phyloP scores from a whole-genome alignment of 257 asterid genomes.

The Mentha longifolia region DNA sequence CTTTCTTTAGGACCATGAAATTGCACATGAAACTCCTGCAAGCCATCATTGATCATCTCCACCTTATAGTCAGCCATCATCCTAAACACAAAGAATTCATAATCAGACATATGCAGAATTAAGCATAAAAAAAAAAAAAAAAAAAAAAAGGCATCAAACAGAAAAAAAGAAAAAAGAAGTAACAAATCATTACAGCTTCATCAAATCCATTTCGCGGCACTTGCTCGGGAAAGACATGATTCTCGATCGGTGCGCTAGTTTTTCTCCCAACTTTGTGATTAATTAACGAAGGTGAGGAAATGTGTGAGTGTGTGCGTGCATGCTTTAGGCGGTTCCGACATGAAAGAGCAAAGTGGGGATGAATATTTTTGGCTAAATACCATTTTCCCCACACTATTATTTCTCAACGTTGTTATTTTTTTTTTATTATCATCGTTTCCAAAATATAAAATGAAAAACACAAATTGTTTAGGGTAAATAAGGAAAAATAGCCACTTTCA shows the following conservation, averaged over 20 bases:
- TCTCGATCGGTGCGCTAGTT: constrained; percentile 11
- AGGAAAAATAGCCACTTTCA: too few relatives aligned
- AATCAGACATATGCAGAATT: constrained; percentile 7
- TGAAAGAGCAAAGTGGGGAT: constrained; percentile 35
- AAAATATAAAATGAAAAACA: too few relatives aligned
- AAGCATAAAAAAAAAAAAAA: background rate
- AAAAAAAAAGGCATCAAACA: too few relatives aligned
- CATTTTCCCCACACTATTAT: constrained; percentile 16
- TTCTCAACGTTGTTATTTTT: background rate
- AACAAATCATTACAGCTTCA: constrained; percentile 72
- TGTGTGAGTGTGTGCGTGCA: constrained; percentile 17
- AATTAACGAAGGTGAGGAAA: constrained; percentile 8
- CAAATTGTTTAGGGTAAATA: too few relatives aligned
- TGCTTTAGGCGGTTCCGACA: constrained; percentile 44
- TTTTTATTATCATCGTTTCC: too few relatives aligned
- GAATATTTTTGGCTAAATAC: constrained; percentile 27
- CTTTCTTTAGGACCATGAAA: constrained; percentile 95
- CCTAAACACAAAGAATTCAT: constrained; percentile 52
- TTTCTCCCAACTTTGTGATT: constrained; percentile 17
- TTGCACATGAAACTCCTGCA: constrained; percentile 82
- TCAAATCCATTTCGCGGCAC: constrained; percentile 93
- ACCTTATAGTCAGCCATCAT: constrained; percentile 95
- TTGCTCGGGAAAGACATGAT: constrained; percentile 91
- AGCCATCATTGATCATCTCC: constrained; percentile 90
- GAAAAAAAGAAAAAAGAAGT: background rate